A percentile compares a stretch with the other conserved stretches of the same genome.
Evolutionary conservation across 2,329 filamentous ascomycete species (phyloP).

Genomic region (Aspergillus phoenicis): DNA sequence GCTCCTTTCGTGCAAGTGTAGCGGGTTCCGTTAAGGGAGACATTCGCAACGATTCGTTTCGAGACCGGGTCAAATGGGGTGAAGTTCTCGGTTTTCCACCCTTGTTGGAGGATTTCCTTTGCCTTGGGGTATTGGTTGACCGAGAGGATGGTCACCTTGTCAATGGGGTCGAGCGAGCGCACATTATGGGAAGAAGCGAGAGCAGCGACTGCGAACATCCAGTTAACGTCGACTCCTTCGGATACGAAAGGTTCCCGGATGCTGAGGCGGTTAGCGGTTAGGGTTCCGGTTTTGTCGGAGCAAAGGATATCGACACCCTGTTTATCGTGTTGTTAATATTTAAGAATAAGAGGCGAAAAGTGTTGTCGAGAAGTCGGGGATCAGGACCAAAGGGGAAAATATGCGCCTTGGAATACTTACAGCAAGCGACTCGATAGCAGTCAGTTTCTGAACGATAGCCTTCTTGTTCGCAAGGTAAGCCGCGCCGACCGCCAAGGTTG

Average conservation of each 20-base stretch:
- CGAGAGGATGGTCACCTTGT: conserved; percentile 76
- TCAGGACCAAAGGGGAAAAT: too few relatives aligned
- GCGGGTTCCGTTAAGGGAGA: conserved; percentile 67
- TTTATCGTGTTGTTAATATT: background rate
- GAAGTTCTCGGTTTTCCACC: conserved; percentile 75
- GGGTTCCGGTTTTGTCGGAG: conserved; percentile 80
- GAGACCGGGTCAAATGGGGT: conserved; percentile 72
- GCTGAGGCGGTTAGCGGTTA: conserved; percentile 63
- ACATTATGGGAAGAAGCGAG: conserved; percentile 77
- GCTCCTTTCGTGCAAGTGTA: conserved; percentile 78
- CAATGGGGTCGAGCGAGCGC: conserved; percentile 76
- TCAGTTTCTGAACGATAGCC: conserved; percentile 78
- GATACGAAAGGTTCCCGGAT: conserved; percentile 76
- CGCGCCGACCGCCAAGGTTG: conserved; percentile 74
- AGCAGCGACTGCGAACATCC: conserved; percentile 81
- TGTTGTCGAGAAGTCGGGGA: background rate
- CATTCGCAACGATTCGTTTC: conserved; percentile 74
- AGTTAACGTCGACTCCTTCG: conserved; percentile 76
- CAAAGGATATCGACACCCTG: conserved; percentile 72
- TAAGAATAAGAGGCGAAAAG: background rate
- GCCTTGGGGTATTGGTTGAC: conserved; percentile 76
- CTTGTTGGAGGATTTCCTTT: conserved; percentile 68
- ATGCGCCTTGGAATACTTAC: background rate
- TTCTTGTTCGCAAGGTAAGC: conserved; percentile 77
- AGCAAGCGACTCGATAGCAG: conserved; percentile 74